A percentile compares a stretch with the other conserved stretches of the same genome.
phyloP scores from a whole-genome alignment of 116 monocot species.

The Trichopus zeylanicus region DNA sequence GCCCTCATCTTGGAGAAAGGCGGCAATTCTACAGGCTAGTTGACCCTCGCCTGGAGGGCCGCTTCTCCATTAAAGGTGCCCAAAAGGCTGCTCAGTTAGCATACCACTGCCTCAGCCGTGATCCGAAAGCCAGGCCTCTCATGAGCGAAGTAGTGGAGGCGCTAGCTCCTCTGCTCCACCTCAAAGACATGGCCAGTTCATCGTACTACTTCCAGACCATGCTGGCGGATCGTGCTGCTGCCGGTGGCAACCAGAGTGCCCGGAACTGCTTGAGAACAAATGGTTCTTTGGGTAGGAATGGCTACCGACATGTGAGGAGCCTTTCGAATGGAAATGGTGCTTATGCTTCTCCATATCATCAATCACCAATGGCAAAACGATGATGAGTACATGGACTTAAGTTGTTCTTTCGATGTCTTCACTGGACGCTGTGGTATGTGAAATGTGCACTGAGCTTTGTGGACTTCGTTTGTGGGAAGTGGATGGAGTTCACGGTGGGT shows the following conservation, averaged over 20 bases:
- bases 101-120: constrained; percentile 31
- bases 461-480: no score
- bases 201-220: constrained; percentile 29
- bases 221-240: constrained; percentile 16
- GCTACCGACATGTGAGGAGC: constrained; percentile 18
- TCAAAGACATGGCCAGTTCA: constrained; percentile 35
- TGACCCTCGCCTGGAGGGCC: constrained; percentile 33
- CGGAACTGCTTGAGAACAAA: constrained; percentile 19
- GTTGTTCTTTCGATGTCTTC: no score
- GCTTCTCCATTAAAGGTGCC: constrained; percentile 44
- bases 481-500: no score
- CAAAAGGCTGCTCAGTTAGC: constrained; percentile 23
- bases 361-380: neutral
- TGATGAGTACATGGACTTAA: no score
- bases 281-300: constrained; percentile 13
- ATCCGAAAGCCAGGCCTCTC: constrained; percentile 38
- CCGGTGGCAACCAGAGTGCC: constrained; percentile 4
- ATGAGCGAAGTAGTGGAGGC: constrained; percentile 44
- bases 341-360: constrained; percentile 13
- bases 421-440: no score
- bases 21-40: constrained; percentile 26
- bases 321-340: constrained; percentile 17
- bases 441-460: no score
- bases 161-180: constrained; percentile 25
- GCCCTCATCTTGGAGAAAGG: constrained; percentile 21